phyloP scores from a whole-genome alignment of 192 early-diverging fungal species.

The Backusella australiensis region DNA sequence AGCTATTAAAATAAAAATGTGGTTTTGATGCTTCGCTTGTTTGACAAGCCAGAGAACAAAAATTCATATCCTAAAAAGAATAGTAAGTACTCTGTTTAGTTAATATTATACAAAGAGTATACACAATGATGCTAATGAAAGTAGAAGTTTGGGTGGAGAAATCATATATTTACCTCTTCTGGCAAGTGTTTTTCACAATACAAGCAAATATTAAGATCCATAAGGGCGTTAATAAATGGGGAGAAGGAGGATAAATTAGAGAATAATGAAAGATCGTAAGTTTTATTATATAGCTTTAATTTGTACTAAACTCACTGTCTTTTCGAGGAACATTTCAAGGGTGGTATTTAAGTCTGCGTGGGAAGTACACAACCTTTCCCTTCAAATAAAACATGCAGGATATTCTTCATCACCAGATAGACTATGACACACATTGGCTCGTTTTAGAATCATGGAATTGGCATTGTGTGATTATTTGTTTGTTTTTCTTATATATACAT shows the following conservation, averaged over 20 bases:
- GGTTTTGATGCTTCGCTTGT: constrained; percentile 14
- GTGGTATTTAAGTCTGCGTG: background rate
- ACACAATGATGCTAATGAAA: background rate
- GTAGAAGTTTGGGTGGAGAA: background rate
- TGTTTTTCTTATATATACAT: constrained; percentile 1
- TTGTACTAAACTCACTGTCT: background rate
- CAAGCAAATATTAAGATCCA: constrained; percentile 16
- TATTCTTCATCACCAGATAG: background rate
- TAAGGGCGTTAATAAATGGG: background rate
- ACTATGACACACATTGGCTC: background rate
- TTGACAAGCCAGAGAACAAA: background rate
- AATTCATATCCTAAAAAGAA: background rate
- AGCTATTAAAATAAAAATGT: background rate
- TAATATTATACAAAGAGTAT: background rate
- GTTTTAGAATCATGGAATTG: background rate
- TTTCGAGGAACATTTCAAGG: background rate
- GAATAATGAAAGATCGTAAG: background rate
- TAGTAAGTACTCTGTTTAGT: background rate
- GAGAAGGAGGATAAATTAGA: background rate
- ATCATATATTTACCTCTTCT: background rate
- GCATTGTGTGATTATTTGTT: background rate
- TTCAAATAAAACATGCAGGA: constrained; percentile 1
- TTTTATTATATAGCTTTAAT: background rate
- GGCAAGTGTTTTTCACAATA: constrained; percentile 13
- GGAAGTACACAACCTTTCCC: background rate